Base-by-base conservation (phyloP, 2,329 filamentous ascomycete genomes). In the Phaeosphaeria sp. region DNA sequence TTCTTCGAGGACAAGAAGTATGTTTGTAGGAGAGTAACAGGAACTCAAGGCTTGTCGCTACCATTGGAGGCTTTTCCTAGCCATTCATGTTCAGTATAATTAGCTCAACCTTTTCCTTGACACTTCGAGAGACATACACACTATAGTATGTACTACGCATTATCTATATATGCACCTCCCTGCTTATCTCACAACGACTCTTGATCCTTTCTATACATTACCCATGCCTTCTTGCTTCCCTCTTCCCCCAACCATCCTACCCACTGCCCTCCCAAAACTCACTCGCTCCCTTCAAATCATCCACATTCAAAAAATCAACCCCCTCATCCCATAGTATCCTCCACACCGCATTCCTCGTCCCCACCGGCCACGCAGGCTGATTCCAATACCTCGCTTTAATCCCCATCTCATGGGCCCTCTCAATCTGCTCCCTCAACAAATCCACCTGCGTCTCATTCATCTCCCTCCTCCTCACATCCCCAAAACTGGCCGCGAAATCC, bases 381-480 rank as follows among this genome's bases (percentile, higher is more conserved):
- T 87, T 84, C 87, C 87, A 90, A 67, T 89, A 90, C 55, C 88
- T 75, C 1, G 82, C 82, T 55, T 76, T 78, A 57, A 91, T 87
- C 0, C 87, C 87, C 67, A 81, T 85, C 15, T 73, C 77, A 63
- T 84, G 83, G 5, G 87, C 88, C 0, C 69, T 68, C 0, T 67
- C 70, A 18, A 90, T 79, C 73, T 89, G 87, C 9, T 62, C 68
- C 24, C 81, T 74, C 63, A 89, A 71, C 24, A 77, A 73, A n/a
- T 76, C 77, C 18, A 85, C 67, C 69, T 89, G 86, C 21, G 78
- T 79, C 1, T 71, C 76, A 49, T 80, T 82, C 46, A 85, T 71
- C 9, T 72, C 67, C 11, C 65, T 57, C 15, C 59, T 67, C 20
- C 36, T 81, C 76, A 53, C 73, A 65, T 54, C 79, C 9, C 79